Percentiles rank a stretch among this genome's conserved stretches.
Evolutionary conservation across 495 filamentous ascomycete genomes (phyloP).

Genomic region (Apiosordaria backusii): DNA sequence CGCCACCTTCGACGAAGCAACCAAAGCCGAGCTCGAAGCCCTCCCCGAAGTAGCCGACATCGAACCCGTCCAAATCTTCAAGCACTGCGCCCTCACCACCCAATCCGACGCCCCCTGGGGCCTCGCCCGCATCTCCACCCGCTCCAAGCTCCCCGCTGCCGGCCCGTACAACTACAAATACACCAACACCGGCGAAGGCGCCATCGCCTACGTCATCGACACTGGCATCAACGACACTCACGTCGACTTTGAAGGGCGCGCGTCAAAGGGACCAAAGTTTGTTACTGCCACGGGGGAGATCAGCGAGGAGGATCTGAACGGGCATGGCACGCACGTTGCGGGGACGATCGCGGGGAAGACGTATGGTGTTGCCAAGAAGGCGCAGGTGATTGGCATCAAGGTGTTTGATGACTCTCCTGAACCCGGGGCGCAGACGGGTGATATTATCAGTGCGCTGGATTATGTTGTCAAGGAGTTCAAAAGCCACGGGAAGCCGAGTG

Average conservation of each 20-base stretch:
- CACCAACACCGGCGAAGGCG: slow-evolving; percentile 46
- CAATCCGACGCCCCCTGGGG: slow-evolving; percentile 56
- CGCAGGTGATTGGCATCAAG: slow-evolving; percentile 41
- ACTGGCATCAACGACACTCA: slow-evolving; percentile 46
- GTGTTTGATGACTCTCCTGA: slow-evolving; percentile 35
- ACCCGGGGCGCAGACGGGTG: slow-evolving; percentile 7
- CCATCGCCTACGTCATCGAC: slow-evolving; percentile 55
- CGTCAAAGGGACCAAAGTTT: slow-evolving; percentile 33
- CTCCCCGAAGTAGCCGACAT: slow-evolving; percentile 18
- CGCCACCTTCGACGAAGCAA: slow-evolving; percentile 5
- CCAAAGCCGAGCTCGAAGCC: slow-evolving; percentile 6
- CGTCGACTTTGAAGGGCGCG: slow-evolving; percentile 27
- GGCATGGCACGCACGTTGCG: slow-evolving; percentile 44
- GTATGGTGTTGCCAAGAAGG: slow-evolving; percentile 43
- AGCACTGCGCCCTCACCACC: slow-evolving; percentile 37
- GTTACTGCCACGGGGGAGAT: slow-evolving; percentile 26
- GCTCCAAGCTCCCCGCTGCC: slow-evolving; percentile 35
- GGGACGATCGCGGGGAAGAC: slow-evolving; percentile 46
- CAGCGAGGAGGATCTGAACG: slow-evolving; percentile 38
- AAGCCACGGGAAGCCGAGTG: slow-evolving; percentile 32
- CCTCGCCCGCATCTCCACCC: slow-evolving; percentile 50
- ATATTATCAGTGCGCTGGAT: slow-evolving; percentile 19
- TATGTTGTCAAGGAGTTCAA: slow-evolving; percentile 14
- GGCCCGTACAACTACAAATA: slow-evolving; percentile 55
- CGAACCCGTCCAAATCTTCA: slow-evolving; percentile 45